These are phyloP conservation scores for Bromus sterilis DNA, from an alignment of 176 grass and related monocot genomes.

Conservation along the genomic window DNA sequence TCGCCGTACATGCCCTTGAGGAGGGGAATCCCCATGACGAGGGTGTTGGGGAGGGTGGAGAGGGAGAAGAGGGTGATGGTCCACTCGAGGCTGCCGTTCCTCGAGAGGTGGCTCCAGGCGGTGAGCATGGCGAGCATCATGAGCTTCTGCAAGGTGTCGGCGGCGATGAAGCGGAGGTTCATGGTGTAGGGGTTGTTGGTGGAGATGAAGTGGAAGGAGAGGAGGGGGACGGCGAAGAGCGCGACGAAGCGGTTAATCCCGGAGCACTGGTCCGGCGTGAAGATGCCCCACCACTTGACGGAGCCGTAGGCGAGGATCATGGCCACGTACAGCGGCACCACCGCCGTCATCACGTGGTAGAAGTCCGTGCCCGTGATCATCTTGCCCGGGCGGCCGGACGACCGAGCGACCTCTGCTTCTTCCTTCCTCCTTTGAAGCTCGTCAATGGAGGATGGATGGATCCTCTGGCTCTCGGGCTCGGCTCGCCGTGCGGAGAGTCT, in stretches of 20 bases:
- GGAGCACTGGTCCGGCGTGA: constrained; percentile 98
- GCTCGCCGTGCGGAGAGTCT: neutral
- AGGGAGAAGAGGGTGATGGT: constrained; percentile 99
- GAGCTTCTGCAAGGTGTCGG: constrained; percentile 96
- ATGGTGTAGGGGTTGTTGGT: constrained; percentile 91
- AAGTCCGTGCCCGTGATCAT: constrained; percentile 84
- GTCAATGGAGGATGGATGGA: neutral
- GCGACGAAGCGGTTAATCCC: constrained; percentile 99
- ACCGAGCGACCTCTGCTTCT: too few species aligned
- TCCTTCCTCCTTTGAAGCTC: neutral
- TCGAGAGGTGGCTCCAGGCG: constrained; percentile 69
- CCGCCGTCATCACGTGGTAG: constrained; percentile 98
- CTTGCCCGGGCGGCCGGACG: too few species aligned
- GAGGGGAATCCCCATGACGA: constrained; percentile 95
- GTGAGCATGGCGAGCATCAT: constrained; percentile 90
- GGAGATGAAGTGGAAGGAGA: constrained; percentile 99
- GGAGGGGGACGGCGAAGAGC: constrained; percentile 93
- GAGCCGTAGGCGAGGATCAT: constrained; percentile 98
- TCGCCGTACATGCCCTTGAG: constrained; percentile 99
- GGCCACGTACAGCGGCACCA: constrained; percentile 99
- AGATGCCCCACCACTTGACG: constrained; percentile 98
- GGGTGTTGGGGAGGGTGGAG: constrained; percentile 96
- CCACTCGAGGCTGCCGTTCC: constrained; percentile 79
- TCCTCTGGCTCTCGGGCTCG: neutral
- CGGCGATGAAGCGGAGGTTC: constrained; percentile 97